Percentiles rank a stretch among this genome's conserved stretches.
phyloP scores from a whole-genome alignment of 23 red algal species.

The Gracilaria caudata region DNA sequence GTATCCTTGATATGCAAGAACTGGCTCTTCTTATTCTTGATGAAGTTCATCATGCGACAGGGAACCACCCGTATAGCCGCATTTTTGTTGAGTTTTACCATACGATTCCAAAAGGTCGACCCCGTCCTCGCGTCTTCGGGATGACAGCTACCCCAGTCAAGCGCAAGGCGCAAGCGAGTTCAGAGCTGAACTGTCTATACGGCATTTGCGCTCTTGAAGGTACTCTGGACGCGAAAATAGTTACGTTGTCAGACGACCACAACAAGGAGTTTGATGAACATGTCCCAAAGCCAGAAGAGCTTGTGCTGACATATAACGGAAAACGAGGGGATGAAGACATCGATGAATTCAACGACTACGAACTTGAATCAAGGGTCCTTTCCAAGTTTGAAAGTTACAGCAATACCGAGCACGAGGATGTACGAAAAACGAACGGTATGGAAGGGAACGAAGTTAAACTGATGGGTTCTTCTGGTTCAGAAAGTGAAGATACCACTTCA shows the following conservation, averaged over 20 bases:
- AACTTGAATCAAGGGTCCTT: constrained; percentile 18
- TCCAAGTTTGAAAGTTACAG: background rate
- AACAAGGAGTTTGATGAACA: constrained; percentile 45
- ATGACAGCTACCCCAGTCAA: constrained; percentile 75
- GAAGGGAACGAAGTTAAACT: background rate
- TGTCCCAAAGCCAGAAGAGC: constrained; percentile 67
- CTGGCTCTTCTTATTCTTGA: constrained; percentile 61
- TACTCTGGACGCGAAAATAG: constrained; percentile 67
- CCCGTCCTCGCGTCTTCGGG: constrained; percentile 62
- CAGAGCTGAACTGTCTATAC: background rate
- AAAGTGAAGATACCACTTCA: background rate
- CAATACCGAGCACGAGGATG: background rate
- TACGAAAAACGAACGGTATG: background rate
- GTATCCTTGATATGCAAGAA: constrained; percentile 36
- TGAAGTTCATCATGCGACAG: constrained; percentile 72
- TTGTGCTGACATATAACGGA: constrained; percentile 42
- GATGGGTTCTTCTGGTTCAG: background rate
- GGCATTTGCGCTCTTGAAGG: constrained; percentile 43
- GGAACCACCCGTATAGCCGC: constrained; percentile 53
- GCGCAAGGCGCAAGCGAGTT: constrained; percentile 14
- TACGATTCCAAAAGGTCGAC: constrained; percentile 25
- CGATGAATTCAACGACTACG: constrained; percentile 8
- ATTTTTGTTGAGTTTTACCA: constrained; percentile 71
- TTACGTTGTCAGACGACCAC: constrained; percentile 30
- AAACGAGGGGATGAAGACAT: background rate